phyloP scores from a whole-genome alignment of 129 eudicot genomes.

The Kitagawia praeruptora region DNA sequence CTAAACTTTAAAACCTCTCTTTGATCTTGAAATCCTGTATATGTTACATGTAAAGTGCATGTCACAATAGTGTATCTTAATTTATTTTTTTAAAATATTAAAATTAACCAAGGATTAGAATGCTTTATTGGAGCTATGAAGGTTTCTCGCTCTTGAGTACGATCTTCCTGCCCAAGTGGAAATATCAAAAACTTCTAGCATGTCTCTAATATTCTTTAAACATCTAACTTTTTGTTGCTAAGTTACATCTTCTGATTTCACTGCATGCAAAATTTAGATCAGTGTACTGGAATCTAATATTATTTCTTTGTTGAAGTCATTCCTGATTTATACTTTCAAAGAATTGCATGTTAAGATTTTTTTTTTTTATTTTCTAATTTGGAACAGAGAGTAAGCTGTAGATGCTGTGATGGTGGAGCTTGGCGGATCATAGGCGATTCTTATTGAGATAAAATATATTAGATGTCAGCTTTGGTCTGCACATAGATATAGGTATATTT shows the following conservation, averaged over 20 bases:
- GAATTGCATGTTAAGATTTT: neutral
- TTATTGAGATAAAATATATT: neutral
- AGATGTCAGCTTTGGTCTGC: conserved; percentile 4
- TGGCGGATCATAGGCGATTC: neutral
- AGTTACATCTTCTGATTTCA: neutral
- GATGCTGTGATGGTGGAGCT: neutral
- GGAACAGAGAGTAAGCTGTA: conserved; percentile 7
- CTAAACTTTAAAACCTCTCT: neutral
- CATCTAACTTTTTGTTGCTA: neutral
- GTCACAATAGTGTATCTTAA: neutral
- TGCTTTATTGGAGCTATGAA: neutral
- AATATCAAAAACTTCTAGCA: neutral
- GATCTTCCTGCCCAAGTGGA: neutral
- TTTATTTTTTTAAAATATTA: neutral
- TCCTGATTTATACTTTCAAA: neutral
- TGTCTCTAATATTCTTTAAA: neutral
- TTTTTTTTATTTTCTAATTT: neutral
- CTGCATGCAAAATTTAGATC: neutral
- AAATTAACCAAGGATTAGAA: neutral
- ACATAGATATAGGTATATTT: neutral
- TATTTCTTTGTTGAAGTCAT: neutral
- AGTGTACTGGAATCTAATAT: neutral
- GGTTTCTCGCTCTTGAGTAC: neutral
- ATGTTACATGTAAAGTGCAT: neutral
- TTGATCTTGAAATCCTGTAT: neutral